Evolutionary conservation across 441 rosid genomes (phyloP).

Genomic region (Dalechampia spathulata): DNA sequence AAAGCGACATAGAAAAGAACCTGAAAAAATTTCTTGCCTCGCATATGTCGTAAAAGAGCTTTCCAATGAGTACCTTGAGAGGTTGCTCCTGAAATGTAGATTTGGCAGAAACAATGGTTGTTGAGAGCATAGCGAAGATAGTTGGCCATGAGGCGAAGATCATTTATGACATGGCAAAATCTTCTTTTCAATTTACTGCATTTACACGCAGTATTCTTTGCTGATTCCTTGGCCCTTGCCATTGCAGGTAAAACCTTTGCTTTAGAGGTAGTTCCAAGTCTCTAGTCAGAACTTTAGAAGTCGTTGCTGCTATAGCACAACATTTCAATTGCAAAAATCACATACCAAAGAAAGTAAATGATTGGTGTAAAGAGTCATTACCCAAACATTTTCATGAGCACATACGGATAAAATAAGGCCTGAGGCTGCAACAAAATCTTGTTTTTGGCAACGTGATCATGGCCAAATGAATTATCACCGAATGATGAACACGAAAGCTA

Average conservation of each 20-base stretch:
- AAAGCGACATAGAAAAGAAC: constrained; percentile 28
- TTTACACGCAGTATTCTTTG: constrained; percentile 70
- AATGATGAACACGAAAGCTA: too few relatives aligned
- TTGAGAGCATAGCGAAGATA: constrained; percentile 89
- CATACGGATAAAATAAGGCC: too few relatives aligned
- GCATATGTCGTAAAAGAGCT: constrained; percentile 70
- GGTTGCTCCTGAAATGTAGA: constrained; percentile 62
- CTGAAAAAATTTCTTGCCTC: too few relatives aligned
- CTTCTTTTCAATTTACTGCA: constrained; percentile 69
- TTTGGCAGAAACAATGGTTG: constrained; percentile 67
- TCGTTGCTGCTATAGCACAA: constrained; percentile 64
- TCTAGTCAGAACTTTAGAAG: constrained; percentile 71
- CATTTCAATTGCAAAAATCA: too few relatives aligned
- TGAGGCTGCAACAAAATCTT: too few relatives aligned
- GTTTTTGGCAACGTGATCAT: too few relatives aligned
- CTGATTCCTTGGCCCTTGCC: constrained; percentile 81
- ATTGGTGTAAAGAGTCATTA: too few relatives aligned
- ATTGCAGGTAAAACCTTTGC: constrained; percentile 72
- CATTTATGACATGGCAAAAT: constrained; percentile 88
- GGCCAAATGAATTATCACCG: too few relatives aligned
- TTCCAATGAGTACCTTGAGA: constrained; percentile 70
- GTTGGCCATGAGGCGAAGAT: constrained; percentile 67
- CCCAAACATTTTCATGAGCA: too few relatives aligned
- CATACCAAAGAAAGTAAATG: too few relatives aligned
- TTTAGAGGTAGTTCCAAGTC: constrained; percentile 51